Evolutionary conservation across 2,329 filamentous ascomycete genomes (phyloP).

Genomic region (Pseudogymnoascus sp.): DNA sequence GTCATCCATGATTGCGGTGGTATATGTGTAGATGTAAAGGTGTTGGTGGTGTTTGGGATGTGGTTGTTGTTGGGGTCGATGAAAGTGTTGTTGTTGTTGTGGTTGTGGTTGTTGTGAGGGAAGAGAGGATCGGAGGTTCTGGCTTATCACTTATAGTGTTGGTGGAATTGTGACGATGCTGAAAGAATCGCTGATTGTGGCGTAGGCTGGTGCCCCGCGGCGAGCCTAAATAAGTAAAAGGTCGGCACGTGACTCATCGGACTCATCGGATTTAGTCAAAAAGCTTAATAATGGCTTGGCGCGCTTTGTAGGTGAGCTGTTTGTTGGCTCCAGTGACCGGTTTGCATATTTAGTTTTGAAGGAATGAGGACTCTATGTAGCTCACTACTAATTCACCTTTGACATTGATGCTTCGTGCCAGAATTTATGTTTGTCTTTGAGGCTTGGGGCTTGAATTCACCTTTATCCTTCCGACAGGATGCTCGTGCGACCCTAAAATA

Average conservation of each 20-base stretch:
- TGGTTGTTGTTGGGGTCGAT: slow-evolving; percentile 1
- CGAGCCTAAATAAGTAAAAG: background rate
- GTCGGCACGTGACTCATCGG: background rate
- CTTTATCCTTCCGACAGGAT: background rate
- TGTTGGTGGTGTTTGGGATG: background rate
- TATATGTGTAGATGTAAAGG: background rate
- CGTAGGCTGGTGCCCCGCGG: background rate
- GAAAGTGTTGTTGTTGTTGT: slow-evolving; percentile 9
- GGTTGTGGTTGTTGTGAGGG: slow-evolving; percentile 13
- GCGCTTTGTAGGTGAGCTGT: background rate
- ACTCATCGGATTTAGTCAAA: background rate
- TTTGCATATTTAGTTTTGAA: background rate
- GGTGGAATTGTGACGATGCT: slow-evolving; percentile 10
- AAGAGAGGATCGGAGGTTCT: slow-evolving; percentile 1
- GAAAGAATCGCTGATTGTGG: slow-evolving; percentile 1
- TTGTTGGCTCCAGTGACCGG: no score
- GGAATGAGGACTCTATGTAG: background rate
- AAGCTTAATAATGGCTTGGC: slow-evolving; percentile 4
- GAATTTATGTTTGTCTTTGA: background rate
- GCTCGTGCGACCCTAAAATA: background rate
- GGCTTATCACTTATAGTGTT: background rate
- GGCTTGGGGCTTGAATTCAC: background rate
- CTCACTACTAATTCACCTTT: background rate
- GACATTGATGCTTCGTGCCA: background rate
- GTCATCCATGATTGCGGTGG: slow-evolving; percentile 51